Conservation (phyloP, 345 rosid species). For the Citrus cavaleriei region DNA sequence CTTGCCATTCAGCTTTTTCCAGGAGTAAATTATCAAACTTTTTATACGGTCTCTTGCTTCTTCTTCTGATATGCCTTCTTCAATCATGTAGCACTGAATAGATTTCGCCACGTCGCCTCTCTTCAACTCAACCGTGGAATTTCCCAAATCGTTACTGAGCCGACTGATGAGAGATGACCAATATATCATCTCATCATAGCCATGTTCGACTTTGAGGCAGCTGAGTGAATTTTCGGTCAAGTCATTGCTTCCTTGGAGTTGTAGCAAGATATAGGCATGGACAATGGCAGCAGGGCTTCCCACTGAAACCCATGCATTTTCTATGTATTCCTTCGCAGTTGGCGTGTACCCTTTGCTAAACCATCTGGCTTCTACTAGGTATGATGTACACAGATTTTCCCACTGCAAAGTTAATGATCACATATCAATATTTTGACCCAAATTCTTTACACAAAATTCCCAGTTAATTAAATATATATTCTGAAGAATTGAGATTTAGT, state of each 20-base stretch:
- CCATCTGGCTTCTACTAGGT: slow-evolving; percentile 3
- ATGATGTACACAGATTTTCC: neutral
- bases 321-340: neutral
- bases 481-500: too few species aligned
- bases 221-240: neutral
- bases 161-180: slow-evolving; percentile 1
- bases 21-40: neutral
- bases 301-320: slow-evolving; percentile 2
- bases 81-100: slow-evolving; percentile 11
- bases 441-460: too few species aligned
- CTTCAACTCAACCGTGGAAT: neutral
- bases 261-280: neutral
- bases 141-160: neutral
- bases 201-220: neutral
- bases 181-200: neutral
- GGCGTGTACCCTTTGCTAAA: slow-evolving; percentile 1
- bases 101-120: slow-evolving; percentile 17
- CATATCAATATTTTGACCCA: neutral
- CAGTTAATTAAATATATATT: too few species aligned
- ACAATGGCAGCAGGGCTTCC: slow-evolving; percentile 1
- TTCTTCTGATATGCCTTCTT: neutral
- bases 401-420: neutral
- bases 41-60: slow-evolving; percentile 12
- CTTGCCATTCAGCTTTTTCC: slow-evolving; percentile 8
- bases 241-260: neutral